Evolutionary conservation across 257 asterid genomes (phyloP), one percentile per base, ranked within the genome.

Genomic region (Linderniella brevidens): DNA sequence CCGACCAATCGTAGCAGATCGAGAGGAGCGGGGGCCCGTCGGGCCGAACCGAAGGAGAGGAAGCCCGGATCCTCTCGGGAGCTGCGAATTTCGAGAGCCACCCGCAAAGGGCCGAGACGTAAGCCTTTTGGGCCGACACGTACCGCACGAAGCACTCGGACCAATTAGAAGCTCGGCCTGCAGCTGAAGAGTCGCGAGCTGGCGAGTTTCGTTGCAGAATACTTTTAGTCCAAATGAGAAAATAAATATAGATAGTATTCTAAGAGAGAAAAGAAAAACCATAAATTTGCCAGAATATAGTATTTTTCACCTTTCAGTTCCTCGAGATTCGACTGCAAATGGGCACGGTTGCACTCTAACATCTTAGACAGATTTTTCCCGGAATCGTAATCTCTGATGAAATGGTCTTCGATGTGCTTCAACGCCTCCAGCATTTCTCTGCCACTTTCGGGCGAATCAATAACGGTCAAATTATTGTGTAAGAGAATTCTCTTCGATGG

Each of bases 391-490:
- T 93, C 98, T 58, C 79, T 67, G 0, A 69, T 16, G 56, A 88
- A 88, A 58, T 78, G 78, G 47, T 84, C 98, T 60, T 79, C 95
- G 52, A 88, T 73, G 51, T 88, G 92, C 39, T 56, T 74, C 25
- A 88, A 59, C 57, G 94, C 95, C 66, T 88, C 98, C 65, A 88
- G 57, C 47, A 88, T 52, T 64, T 88, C 95, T 41, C 98, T 76
- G 59, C 94, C 95, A 59, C 76, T 63, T 35, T 74, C 90, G 8
- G 86, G 90, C 41, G 77, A 67, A 29, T 80, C 93, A 39, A 76
- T 68, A 25, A 84, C 92, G 57, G 64, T 61, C 53, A 84, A 58
- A 19, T 77, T 77, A 56, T 76, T 73, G 19, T 65, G 81, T 47
- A 25, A n/a, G n/a, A n/a, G n/a, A n/a, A n/a, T n/a, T 47, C 44